Percentiles rank a stretch among this genome's conserved stretches.
phyloP scores from a whole-genome alignment of 75 land plant genomes.

The Pinus albicaulis region DNA sequence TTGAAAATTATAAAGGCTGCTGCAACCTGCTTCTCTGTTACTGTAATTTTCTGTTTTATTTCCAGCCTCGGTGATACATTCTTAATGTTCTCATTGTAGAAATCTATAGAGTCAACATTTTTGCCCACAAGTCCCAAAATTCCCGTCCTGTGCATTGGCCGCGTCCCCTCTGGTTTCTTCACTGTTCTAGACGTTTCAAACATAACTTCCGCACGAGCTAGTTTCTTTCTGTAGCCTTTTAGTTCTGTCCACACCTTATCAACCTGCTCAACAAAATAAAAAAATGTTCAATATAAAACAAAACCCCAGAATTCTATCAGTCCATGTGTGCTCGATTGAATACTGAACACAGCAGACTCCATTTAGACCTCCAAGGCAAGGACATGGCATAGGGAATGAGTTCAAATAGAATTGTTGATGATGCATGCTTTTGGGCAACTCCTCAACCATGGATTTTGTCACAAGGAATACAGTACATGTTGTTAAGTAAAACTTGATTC shows the following conservation, averaged over 20 bases:
- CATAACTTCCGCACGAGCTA: conserved; percentile 64
- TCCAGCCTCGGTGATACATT: conserved; percentile 46
- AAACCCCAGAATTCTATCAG: neutral
- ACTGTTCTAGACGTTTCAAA: conserved; percentile 49
- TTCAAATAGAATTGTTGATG: neutral
- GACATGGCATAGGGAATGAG: neutral
- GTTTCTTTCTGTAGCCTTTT: conserved; percentile 63
- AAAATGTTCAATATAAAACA: neutral
- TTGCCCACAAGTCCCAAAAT: conserved; percentile 67
- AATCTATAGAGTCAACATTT: conserved; percentile 76
- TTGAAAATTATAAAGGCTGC: conserved; percentile 82
- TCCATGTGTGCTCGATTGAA: neutral
- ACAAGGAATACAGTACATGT: neutral
- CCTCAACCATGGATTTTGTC: neutral
- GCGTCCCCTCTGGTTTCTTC: conserved; percentile 47
- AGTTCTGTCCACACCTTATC: conserved; percentile 60
- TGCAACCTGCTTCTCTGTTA: conserved; percentile 52
- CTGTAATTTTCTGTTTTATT: conserved; percentile 49
- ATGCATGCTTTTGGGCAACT: neutral
- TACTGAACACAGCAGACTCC: neutral
- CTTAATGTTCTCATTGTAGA: conserved; percentile 56
- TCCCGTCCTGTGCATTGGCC: conserved; percentile 69
- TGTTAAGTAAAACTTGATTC: too few species aligned
- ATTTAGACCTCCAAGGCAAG: neutral
- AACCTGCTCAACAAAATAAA: conserved; percentile 32